These are phyloP conservation scores for Eutrema yunnanense DNA, from an alignment of 345 rosid species.

Conservation along the genomic window DNA sequence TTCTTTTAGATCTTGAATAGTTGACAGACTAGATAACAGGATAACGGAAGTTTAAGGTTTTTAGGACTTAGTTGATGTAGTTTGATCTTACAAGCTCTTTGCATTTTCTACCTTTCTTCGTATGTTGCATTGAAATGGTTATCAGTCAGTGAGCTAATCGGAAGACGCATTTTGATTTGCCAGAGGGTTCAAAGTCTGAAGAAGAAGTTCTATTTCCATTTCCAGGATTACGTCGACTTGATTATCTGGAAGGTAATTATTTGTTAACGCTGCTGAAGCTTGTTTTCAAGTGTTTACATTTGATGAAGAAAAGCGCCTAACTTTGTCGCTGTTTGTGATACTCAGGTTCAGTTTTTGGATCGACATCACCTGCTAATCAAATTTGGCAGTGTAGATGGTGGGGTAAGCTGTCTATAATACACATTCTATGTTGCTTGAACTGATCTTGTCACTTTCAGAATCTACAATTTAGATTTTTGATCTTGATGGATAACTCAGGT, in stretches of 20 bases:
- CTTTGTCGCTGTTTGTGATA: conserved; percentile 13
- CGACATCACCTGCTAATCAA: conserved; percentile 86
- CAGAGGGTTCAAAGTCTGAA: conserved; percentile 79
- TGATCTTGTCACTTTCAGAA: neutral
- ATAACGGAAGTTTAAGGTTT: neutral
- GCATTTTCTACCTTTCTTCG: neutral
- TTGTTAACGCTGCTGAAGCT: neutral
- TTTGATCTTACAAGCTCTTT: neutral
- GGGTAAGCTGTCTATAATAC: conserved; percentile 45
- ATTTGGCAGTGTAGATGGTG: conserved; percentile 92
- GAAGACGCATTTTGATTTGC: conserved; percentile 12
- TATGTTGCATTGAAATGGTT: neutral
- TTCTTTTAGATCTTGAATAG: neutral
- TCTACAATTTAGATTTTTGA: neutral
- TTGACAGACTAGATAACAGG: neutral
- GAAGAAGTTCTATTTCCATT: conserved; percentile 93
- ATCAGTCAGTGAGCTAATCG: conserved; percentile 10
- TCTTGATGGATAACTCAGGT: conserved; percentile 40
- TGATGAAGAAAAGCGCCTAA: neutral
- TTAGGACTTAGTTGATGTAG: neutral
- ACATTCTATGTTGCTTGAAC: neutral
- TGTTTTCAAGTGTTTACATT: neutral
- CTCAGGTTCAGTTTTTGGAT: conserved; percentile 94
- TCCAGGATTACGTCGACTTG: conserved; percentile 91
- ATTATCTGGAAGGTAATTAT: conserved; percentile 81